Percentiles rank a stretch among this genome's conserved stretches.
These are phyloP conservation scores for Infundibulicybe gibba DNA, from an alignment of 768 basidiomycete genomes.

Conservation along the genomic window DNA sequence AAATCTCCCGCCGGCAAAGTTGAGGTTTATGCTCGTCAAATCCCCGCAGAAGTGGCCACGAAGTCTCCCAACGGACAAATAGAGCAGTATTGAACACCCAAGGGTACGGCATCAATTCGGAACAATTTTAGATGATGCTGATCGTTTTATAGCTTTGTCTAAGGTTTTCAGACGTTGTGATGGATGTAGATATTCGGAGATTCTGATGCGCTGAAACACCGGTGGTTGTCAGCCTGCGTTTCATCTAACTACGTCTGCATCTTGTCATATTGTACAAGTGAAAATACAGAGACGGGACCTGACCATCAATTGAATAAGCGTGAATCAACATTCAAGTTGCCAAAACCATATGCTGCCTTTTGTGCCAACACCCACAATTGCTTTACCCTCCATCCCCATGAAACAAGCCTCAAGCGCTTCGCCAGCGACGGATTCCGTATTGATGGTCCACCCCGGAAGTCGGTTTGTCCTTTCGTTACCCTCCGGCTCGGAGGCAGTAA, in stretches of 20 bases:
- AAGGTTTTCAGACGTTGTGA: too few relatives aligned
- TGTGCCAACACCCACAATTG: constrained; percentile 36
- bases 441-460: constrained; percentile 18
- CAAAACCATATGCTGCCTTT: constrained; percentile 39
- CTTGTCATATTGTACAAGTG: background rate
- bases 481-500: constrained; percentile 6
- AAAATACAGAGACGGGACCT: background rate
- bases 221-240: too few relatives aligned
- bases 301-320: background rate
- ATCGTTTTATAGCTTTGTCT: too few relatives aligned
- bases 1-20: constrained; percentile 17
- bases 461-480: background rate
- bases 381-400: constrained; percentile 38
- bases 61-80: constrained; percentile 13
- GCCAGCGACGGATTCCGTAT: constrained; percentile 1
- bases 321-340: constrained; percentile 5
- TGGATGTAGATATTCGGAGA: too few relatives aligned
- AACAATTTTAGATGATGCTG: too few relatives aligned
- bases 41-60: constrained; percentile 16
- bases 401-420: constrained; percentile 33
- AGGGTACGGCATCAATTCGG: too few relatives aligned
- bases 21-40: constrained; percentile 15
- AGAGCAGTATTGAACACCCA: constrained; percentile 4
- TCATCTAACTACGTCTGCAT: background rate
- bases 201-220: too few relatives aligned